These are phyloP conservation scores for Yamadazyma ubonensis DNA, from an alignment of 805 yeast genomes.

Conservation along the genomic window DNA sequence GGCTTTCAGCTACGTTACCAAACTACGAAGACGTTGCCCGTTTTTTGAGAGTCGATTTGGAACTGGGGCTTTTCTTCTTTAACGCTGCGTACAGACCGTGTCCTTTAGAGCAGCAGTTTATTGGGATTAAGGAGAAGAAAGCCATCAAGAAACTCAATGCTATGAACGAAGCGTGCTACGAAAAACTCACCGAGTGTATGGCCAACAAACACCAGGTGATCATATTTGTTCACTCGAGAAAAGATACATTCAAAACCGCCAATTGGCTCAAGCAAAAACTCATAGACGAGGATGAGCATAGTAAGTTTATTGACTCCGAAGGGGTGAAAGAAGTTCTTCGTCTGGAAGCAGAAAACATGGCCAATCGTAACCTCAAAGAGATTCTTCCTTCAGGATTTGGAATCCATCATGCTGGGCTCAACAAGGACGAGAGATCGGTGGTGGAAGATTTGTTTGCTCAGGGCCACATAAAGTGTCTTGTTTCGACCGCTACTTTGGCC, in stretches of 20 bases:
- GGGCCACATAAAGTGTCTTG: slow-evolving; percentile 78
- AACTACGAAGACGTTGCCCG: slow-evolving; percentile 83
- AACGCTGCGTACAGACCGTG: slow-evolving; percentile 87
- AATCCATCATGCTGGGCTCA: slow-evolving; percentile 88
- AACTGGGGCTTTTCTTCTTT: slow-evolving; percentile 70
- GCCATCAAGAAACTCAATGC: slow-evolving; percentile 76
- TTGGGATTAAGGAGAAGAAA: slow-evolving; percentile 83
- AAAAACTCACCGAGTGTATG: slow-evolving; percentile 58
- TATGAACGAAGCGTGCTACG: slow-evolving; percentile 89
- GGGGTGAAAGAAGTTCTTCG: slow-evolving; percentile 63
- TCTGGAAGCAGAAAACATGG: slow-evolving; percentile 58
- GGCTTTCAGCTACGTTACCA: slow-evolving; percentile 90
- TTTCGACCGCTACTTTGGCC: slow-evolving; percentile 90
- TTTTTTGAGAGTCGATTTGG: slow-evolving; percentile 63
- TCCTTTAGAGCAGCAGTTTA: slow-evolving; percentile 83
- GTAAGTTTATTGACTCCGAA: slow-evolving; percentile 42
- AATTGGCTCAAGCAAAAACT: slow-evolving; percentile 65
- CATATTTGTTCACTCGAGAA: slow-evolving; percentile 90
- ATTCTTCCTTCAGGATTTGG: slow-evolving; percentile 75
- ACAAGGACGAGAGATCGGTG: slow-evolving; percentile 66
- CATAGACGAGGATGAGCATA: slow-evolving; percentile 49
- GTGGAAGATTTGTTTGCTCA: slow-evolving; percentile 88
- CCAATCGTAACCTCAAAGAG: slow-evolving; percentile 54
- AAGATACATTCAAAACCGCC: slow-evolving; percentile 86
- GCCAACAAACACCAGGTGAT: slow-evolving; percentile 74